Evolutionary conservation across 164 flowering plant species (phyloP).

Genomic region (Dillenia suffruticosa): DNA sequence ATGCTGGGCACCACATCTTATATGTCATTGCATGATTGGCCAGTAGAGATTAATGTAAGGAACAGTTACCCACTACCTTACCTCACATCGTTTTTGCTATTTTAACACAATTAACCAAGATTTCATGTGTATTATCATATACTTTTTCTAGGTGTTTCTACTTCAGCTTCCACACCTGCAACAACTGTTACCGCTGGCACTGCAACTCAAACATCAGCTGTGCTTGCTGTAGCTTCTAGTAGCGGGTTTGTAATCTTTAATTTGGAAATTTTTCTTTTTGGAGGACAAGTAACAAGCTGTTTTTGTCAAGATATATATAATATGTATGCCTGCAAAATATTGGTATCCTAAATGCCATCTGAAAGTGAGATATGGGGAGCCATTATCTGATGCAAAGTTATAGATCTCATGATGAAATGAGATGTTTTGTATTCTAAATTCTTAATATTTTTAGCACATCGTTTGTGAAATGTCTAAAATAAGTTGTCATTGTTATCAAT

Average conservation of each 20-base stretch:
- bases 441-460: not conserved
- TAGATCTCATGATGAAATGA: no score
- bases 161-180: conserved; percentile 40
- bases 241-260: conserved; percentile 53
- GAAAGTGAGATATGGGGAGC: no score
- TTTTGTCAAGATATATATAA: no score
- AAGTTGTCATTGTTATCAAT: not conserved
- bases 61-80: not conserved
- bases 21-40: not conserved
- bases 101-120: not conserved
- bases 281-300: no score
- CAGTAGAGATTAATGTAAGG: not conserved
- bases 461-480: not conserved
- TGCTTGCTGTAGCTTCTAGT: conserved; percentile 56
- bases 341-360: no score
- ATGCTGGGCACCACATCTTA: not conserved
- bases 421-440: not conserved
- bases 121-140: not conserved
- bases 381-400: no score
- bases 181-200: conserved; percentile 31
- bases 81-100: no score
- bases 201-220: conserved; percentile 49
- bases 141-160: conserved; percentile 33
- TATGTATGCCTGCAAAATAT: no score
- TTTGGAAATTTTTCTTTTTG: not conserved